Conservation (phyloP, 805 yeast species). For the Yamadazyma scolyti region DNA sequence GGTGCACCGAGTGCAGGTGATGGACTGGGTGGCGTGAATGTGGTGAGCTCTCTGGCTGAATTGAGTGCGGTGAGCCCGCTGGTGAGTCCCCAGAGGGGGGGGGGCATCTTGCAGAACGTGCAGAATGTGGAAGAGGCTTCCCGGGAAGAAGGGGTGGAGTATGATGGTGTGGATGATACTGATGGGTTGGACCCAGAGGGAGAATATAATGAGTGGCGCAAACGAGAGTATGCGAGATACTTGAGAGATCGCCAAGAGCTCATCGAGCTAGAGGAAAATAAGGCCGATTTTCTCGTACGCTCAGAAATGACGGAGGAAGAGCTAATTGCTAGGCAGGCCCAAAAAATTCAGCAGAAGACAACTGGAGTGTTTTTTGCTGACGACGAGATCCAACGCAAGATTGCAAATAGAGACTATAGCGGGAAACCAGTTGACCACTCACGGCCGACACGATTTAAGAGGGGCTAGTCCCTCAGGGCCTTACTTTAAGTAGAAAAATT, state of each 20-base stretch:
- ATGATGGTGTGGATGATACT: slow-evolving; percentile 32
- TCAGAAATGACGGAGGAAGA: slow-evolving; percentile 11
- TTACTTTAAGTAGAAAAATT: not conserved
- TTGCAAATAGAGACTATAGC: slow-evolving; percentile 14
- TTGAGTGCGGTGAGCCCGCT: too few species aligned
- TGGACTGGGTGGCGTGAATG: too few species aligned
- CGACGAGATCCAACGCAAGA: slow-evolving; percentile 13
- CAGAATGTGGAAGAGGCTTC: too few species aligned
- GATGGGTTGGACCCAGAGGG: slow-evolving; percentile 31
- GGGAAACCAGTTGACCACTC: slow-evolving; percentile 21
- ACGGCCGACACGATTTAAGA: slow-evolving; percentile 21
- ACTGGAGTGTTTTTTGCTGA: slow-evolving; percentile 14
- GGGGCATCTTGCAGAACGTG: too few species aligned
- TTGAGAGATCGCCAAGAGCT: slow-evolving; percentile 18
- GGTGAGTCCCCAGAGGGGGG: too few species aligned
- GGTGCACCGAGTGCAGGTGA: too few species aligned
- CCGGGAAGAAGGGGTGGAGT: too few species aligned
- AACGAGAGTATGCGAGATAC: slow-evolving; percentile 23
- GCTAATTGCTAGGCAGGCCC: too few species aligned
- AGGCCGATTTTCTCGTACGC: slow-evolving; percentile 17
- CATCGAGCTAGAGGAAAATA: slow-evolving; percentile 19
- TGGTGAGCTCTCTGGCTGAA: too few species aligned
- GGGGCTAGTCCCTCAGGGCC: not conserved
- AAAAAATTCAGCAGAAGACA: slow-evolving; percentile 1
- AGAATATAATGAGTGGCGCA: slow-evolving; percentile 29